Percentiles rank a stretch among this genome's conserved stretches.
Conservation (phyloP, 208 protist genomes). For the Wallacemonas sp. region DNA sequence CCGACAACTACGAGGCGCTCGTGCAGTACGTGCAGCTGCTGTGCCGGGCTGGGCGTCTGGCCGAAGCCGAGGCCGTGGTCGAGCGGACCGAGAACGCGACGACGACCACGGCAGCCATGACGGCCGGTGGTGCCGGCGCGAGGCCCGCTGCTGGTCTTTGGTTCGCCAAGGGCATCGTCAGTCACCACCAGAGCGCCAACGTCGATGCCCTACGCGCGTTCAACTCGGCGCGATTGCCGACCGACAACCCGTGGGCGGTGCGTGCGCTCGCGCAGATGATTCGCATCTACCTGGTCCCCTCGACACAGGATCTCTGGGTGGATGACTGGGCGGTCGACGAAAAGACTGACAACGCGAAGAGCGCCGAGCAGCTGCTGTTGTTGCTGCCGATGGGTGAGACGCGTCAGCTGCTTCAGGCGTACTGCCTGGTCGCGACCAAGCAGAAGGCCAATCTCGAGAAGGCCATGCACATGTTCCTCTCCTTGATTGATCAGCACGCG, state of each 20-base stretch:
- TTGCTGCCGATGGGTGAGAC: slow-evolving; percentile 61
- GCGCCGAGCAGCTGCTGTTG: slow-evolving; percentile 82
- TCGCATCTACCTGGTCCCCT: slow-evolving; percentile 90
- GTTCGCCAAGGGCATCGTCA: slow-evolving; percentile 85
- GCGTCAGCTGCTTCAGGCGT: slow-evolving; percentile 73
- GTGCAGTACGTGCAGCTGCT: slow-evolving; percentile 86
- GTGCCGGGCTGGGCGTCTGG: slow-evolving; percentile 72
- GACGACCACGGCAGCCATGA: slow-evolving; percentile 40
- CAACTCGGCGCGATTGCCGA: slow-evolving; percentile 80
- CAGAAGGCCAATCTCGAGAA: slow-evolving; percentile 57
- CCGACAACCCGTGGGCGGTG: slow-evolving; percentile 80
- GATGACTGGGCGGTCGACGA: slow-evolving; percentile 42
- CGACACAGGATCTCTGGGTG: slow-evolving; percentile 78
- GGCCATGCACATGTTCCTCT: slow-evolving; percentile 66
- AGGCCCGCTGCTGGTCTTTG: slow-evolving; percentile 69
- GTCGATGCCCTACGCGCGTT: slow-evolving; percentile 88
- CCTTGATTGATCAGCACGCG: slow-evolving; percentile 25
- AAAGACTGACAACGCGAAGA: slow-evolving; percentile 69
- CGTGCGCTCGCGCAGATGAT: slow-evolving; percentile 91
- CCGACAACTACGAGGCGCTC: slow-evolving; percentile 89
- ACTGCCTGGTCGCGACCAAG: slow-evolving; percentile 71
- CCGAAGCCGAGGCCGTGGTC: slow-evolving; percentile 51
- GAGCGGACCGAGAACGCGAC: slow-evolving; percentile 30
- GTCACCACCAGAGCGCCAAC: slow-evolving; percentile 70
- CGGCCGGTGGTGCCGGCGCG: slow-evolving; percentile 35